Evolutionary conservation across 305 asterid genomes (phyloP), one percentile per base, ranked within the genome.

Genomic region (Solanum hybrid): DNA sequence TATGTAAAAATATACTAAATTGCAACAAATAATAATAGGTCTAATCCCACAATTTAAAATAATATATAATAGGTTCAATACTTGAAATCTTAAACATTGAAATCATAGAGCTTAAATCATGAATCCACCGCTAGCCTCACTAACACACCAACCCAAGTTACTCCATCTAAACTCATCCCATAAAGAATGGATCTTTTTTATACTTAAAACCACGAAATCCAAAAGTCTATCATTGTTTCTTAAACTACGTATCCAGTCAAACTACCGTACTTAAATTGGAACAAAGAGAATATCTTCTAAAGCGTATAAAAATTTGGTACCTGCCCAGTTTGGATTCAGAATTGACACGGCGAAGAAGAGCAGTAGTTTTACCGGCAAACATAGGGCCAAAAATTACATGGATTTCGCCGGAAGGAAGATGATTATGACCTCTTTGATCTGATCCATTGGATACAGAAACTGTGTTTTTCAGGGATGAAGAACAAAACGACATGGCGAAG

Each of bases 321-420:
- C 98, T 96, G 93, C 98, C 98, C 84, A 85, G 1, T 89, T 92
- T 92, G 27, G 95, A 91, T 90, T 94, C 98, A 27, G 96, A 90
- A 78, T 91, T 94, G 61, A 96, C 94, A 9, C 98, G 98, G 89
- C 96, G 98, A 90, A 97, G 98, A 79, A 97, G 96, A 79, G 98
- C 96, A 36, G 99, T 97, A 76, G 99, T 92, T 89, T 97, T 97
- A 34, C 99, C 98, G 57, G 99, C 97, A 61, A 97, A 97, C 99
- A 97, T 97, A 34, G 99, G 99, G 17, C 99, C 99, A 7, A 95
- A 76, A 57, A 97, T 97, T 91, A 97, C 96, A 70, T 96, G 98
- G 29, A 97, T 92, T 93, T 96, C 96, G 0, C 98, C 98, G 14
- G 90, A 13, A 36, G 36, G 34, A 12, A 7, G 26, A 31, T 29